Conservation (phyloP, 1,284 basidiomycete species). For the Moesziomyces globuligerus region DNA sequence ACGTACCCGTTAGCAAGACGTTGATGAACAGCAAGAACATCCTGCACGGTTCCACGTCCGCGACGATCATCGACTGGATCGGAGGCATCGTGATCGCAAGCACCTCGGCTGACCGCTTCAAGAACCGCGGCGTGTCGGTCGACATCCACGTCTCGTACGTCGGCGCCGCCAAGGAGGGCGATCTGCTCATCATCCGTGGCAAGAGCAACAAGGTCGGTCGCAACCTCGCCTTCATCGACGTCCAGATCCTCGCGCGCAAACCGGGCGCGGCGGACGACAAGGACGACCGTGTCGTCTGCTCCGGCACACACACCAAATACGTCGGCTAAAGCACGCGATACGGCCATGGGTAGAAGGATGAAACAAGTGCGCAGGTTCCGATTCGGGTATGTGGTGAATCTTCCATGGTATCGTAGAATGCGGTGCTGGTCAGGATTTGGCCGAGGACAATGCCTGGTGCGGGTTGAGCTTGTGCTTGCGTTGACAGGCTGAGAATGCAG, state of each 20-base stretch:
- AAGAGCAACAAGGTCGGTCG: constrained; percentile 46
- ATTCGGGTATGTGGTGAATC: neutral
- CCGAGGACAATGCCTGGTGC: too few species aligned
- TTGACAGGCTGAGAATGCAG: neutral
- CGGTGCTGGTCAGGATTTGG: too few species aligned
- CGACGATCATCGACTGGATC: constrained; percentile 55
- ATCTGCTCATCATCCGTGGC: constrained; percentile 45
- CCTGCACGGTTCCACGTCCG: constrained; percentile 53
- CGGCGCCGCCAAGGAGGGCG: constrained; percentile 45
- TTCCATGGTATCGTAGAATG: neutral
- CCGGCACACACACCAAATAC: constrained; percentile 46
- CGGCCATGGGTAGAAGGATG: too few species aligned
- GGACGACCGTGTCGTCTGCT: constrained; percentile 37
- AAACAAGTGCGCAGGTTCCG: too few species aligned
- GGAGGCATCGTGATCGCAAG: constrained; percentile 52
- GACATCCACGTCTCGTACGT: constrained; percentile 54
- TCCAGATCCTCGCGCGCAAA: constrained; percentile 37
- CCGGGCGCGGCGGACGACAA: constrained; percentile 18
- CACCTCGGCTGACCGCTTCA: constrained; percentile 29
- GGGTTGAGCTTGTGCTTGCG: too few species aligned
- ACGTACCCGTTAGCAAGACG: constrained; percentile 33
- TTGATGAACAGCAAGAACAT: constrained; percentile 51
- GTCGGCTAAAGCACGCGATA: constrained; percentile 39
- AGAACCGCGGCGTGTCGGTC: constrained; percentile 45
- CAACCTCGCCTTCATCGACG: constrained; percentile 51